Base-by-base conservation (phyloP, 2,329 filamentous ascomycete species). In the Daldinia eschscholtzii region DNA sequence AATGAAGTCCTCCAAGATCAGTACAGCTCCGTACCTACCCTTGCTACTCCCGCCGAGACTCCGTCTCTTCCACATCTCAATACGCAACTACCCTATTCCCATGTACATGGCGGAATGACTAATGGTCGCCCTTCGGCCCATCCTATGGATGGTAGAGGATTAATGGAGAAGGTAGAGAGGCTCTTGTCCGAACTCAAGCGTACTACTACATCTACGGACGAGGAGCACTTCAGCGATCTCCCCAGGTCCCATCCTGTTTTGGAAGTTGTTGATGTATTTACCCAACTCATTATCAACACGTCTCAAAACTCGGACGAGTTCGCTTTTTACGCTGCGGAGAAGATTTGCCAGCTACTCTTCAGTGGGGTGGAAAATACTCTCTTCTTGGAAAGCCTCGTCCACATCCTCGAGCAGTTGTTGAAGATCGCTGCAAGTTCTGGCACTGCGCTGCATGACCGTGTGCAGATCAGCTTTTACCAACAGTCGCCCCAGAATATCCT, bases 1-100 rank as follows among this genome's bases (percentile, higher is more conserved):
- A 90, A 90, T 66, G 89, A 91, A 66, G 84, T 90, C 10, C 81
- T 91, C 3, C 87, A 89, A 72, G 89, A 91, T 41, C 85, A 88
- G 65, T 91, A 87, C 75, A 84, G 81, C 59, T 78, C 84, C 13
- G 80, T 90, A n/a, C 83, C 87, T 1, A 87, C 81, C 66, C 78
- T 91, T 6, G 83, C 88, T n/a, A 87, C 87, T 0, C 85, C 87
- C 2, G 82, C 86, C 4, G 89, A 91, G 75, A 86, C 88, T 1
- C 85, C 87, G 0, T 83, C 87, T 4, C 82, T 88, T 44, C 85
- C 84, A 55, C 85, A 86, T 53, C 72, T 89, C 18, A 82, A 81
- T 33, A 80, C 82, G 1, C 88, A 89, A 70, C 79, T 89, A 68
- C 81, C 84, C 4, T 91, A 90, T 72, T 81, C 84, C 5, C 86